Percentiles rank a stretch among this genome's conserved stretches.
Conservation (phyloP, 768 basidiomycete species). For the Kwoniella shandongensis region DNA sequence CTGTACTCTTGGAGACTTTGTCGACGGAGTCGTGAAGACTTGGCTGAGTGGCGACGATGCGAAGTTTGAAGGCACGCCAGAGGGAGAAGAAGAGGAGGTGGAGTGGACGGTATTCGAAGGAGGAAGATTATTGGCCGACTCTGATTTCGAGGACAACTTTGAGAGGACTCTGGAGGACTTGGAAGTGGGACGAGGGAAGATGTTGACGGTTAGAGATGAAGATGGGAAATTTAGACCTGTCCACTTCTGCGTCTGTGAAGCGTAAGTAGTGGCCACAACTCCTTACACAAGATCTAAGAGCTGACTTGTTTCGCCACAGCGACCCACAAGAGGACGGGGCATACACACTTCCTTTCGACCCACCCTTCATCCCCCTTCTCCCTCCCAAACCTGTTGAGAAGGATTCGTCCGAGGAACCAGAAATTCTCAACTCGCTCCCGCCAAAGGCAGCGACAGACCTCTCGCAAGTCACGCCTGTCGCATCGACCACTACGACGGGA, state of each 20-base stretch:
- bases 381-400: constrained; percentile 7
- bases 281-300: too few species aligned
- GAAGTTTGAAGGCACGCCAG: constrained; percentile 37
- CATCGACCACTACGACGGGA: constrained; percentile 11
- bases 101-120: constrained; percentile 71
- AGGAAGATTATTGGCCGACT: constrained; percentile 80
- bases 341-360: constrained; percentile 16
- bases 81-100: constrained; percentile 58
- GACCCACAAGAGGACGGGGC: constrained; percentile 6
- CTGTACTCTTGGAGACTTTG: constrained; percentile 69
- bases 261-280: constrained; percentile 53
- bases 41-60: constrained; percentile 46
- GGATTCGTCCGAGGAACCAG: constrained; percentile 9
- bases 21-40: constrained; percentile 63
- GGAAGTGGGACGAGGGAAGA: constrained; percentile 76
- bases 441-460: constrained; percentile 6
- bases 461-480: constrained; percentile 18
- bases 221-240: constrained; percentile 74
- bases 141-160: constrained; percentile 89
- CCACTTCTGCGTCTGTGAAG: constrained; percentile 64
- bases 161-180: constrained; percentile 77
- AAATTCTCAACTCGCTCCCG: constrained; percentile 8
- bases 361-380: constrained; percentile 20
- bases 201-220: constrained; percentile 84
- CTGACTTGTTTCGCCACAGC: constrained; percentile 9